A percentile compares a stretch with the other conserved stretches of the same genome.
Evolutionary conservation across 192 early-diverging fungal genomes (phyloP).

Genomic region (Anaeromyces robustus): DNA sequence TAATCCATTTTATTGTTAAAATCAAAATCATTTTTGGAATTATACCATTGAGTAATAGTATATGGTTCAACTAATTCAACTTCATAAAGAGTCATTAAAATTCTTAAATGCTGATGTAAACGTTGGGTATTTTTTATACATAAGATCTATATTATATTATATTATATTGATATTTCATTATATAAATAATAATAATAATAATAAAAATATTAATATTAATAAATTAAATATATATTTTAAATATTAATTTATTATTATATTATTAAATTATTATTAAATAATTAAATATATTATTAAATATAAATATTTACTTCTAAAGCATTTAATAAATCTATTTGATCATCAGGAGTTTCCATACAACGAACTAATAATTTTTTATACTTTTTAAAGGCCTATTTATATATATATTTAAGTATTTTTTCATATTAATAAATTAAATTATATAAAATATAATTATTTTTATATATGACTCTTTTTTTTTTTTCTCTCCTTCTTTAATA

Average conservation of each 20-base stretch:
- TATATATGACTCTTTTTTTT: no score
- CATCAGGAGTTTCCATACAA: not conserved
- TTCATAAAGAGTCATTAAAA: not conserved
- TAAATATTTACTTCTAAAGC: not conserved
- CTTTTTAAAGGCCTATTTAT: not conserved
- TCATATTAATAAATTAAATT: not conserved
- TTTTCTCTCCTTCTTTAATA: no score
- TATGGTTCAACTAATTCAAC: not conserved
- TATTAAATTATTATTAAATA: no score
- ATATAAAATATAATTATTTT: no score
- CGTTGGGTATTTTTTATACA: not conserved
- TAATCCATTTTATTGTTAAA: not conserved
- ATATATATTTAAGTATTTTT: not conserved
- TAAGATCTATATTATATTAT: not conserved
- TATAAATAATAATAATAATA: no score
- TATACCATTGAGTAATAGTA: not conserved
- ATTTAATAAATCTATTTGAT: not conserved
- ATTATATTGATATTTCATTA: no score
- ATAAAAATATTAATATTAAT: no score
- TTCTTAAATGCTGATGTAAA: not conserved
- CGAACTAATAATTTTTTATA: not conserved
- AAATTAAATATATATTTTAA: no score
- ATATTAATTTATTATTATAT: no score
- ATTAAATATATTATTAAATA: no score
- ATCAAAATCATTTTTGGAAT: not conserved